These are phyloP conservation scores for Kurtzmaniella natalensis DNA, from an alignment of 1,139 yeast species.

Conservation along the genomic window DNA sequence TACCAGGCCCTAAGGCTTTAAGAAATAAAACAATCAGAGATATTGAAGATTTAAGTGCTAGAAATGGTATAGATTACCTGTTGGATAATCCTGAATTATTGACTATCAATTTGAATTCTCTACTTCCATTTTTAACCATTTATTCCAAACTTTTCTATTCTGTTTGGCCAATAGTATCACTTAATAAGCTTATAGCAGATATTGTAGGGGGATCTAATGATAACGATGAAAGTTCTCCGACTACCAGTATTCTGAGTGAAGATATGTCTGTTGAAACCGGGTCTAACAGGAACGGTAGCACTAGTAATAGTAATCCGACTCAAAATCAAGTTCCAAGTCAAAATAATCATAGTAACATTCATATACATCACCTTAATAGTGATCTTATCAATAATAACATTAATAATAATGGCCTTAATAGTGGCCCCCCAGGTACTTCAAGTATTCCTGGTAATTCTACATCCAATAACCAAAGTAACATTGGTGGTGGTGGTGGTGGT, in stretches of 20 bases:
- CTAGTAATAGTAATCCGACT: too few relatives aligned
- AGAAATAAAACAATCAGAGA: conserved; percentile 17
- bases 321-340: too few relatives aligned
- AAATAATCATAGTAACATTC: too few relatives aligned
- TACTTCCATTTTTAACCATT: conserved; percentile 19
- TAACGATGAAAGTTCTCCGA: background rate
- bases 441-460: too few relatives aligned
- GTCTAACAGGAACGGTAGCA: background rate
- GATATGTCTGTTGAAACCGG: background rate
- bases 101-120: conserved; percentile 6
- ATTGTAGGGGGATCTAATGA: background rate
- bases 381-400: background rate
- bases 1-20: conserved; percentile 36
- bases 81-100: background rate
- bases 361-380: too few relatives aligned
- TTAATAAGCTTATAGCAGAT: conserved; percentile 5
- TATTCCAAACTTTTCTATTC: conserved; percentile 29
- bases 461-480: too few relatives aligned
- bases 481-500: too few relatives aligned
- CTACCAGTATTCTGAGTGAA: background rate
- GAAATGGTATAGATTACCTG: background rate
- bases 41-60: background rate
- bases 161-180: conserved; percentile 27
- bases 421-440: too few relatives aligned
- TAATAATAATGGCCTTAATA: too few relatives aligned